Percentiles rank a stretch among this genome's conserved stretches.
Evolutionary conservation across 129 eudicot species (phyloP).

Genomic region (Flaveria ramosissima): DNA sequence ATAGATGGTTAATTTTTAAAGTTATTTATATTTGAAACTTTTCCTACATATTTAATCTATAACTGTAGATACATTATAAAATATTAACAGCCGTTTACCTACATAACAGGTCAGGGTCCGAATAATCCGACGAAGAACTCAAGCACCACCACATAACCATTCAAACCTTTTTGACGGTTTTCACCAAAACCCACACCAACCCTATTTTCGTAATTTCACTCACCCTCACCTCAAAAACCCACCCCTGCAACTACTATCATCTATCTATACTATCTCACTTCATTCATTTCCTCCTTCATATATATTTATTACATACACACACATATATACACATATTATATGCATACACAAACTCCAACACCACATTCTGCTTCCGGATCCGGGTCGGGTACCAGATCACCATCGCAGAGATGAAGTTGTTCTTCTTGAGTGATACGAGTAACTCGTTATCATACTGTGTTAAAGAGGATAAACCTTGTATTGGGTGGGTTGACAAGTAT

Average conservation of each 20-base stretch:
- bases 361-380: conserved; percentile 26
- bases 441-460: conserved; percentile 61
- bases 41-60: too few species aligned
- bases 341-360: conserved; percentile 32
- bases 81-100: not conserved
- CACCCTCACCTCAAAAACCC: conserved; percentile 4
- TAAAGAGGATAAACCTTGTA: conserved; percentile 63
- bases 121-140: conserved; percentile 22
- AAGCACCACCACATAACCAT: conserved; percentile 17
- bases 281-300: conserved; percentile 24
- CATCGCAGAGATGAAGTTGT: conserved; percentile 35
- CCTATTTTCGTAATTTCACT: conserved; percentile 28
- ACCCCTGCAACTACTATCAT: conserved; percentile 26
- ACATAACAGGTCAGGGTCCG: conserved; percentile 19
- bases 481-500: conserved; percentile 76
- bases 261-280: conserved; percentile 10
- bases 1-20: too few species aligned
- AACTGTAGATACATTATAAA: not conserved
- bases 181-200: conserved; percentile 22
- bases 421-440: conserved; percentile 12
- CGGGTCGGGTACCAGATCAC: conserved; percentile 14
- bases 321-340: conserved; percentile 1
- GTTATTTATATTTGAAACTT: too few species aligned
- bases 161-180: conserved; percentile 3
- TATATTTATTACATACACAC: too few species aligned